phyloP scores from a whole-genome alignment of 805 yeast species.

The Candida sakaeoensis region DNA sequence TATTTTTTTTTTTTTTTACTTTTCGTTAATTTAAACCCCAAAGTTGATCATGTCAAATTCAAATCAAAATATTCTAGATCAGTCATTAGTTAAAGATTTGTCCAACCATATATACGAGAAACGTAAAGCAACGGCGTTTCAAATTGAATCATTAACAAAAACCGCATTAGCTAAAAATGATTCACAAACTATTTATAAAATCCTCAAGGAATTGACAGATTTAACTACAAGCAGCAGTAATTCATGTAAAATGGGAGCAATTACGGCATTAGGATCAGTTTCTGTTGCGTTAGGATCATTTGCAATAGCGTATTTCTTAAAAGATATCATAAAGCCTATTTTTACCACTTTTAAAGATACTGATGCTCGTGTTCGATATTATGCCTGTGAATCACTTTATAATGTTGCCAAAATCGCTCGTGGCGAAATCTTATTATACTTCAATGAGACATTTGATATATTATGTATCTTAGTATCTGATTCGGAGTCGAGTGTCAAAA shows the following conservation, averaged over 20 bases:
- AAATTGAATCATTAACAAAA: conserved; percentile 74
- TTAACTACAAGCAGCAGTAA: conserved; percentile 67
- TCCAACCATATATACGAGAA: conserved; percentile 45
- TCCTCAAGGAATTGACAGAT: conserved; percentile 76
- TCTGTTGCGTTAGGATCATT: conserved; percentile 86
- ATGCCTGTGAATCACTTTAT: conserved; percentile 93
- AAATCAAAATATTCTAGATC: conserved; percentile 28
- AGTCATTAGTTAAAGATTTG: conserved; percentile 37
- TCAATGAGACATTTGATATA: conserved; percentile 93
- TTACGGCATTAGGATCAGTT: conserved; percentile 93
- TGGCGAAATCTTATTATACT: conserved; percentile 86
- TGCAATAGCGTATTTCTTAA: conserved; percentile 79
- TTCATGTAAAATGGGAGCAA: conserved; percentile 85
- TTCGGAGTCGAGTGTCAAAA: conserved; percentile 84
- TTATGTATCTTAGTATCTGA: conserved; percentile 87
- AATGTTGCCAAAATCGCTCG: conserved; percentile 95
- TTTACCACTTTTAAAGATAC: conserved; percentile 95
- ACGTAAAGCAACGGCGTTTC: conserved; percentile 49
- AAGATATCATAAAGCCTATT: conserved; percentile 87
- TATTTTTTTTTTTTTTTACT: no score
- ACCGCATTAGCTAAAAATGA: conserved; percentile 61
- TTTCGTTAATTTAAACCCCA: no score
- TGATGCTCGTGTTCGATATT: conserved; percentile 93
- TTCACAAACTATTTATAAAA: conserved; percentile 52
- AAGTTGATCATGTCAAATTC: conserved; percentile 15